A percentile compares a stretch with the other conserved stretches of the same genome.
Evolutionary conservation across 129 eudicot genomes (phyloP).

Genomic region (Lonicera japonica): DNA sequence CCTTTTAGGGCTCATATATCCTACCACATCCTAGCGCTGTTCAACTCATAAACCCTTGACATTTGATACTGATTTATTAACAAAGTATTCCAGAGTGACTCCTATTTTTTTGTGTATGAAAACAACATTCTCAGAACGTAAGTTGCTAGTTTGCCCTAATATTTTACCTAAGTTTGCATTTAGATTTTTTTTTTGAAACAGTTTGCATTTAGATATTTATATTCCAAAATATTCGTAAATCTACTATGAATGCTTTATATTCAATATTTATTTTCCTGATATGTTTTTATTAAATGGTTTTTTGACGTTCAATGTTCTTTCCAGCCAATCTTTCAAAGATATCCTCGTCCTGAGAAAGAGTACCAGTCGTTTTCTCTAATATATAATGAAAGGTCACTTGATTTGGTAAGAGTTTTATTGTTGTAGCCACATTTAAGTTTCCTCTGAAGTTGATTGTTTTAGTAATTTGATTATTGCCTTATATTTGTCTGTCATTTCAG

Average conservation of each 20-base stretch:
- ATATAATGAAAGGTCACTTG: constrained; percentile 86
- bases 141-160: neutral
- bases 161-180: neutral
- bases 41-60: neutral
- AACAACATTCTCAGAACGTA: neutral
- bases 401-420: constrained; percentile 63
- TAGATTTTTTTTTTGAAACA: too few species aligned
- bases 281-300: neutral
- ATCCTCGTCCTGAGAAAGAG: constrained; percentile 97
- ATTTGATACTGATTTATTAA: neutral
- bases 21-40: neutral
- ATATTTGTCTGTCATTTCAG: neutral
- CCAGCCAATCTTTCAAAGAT: constrained; percentile 95
- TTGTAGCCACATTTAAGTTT: neutral
- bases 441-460: neutral
- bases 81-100: neutral
- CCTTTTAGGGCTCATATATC: neutral
- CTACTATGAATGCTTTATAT: neutral
- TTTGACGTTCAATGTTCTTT: constrained; percentile 11
- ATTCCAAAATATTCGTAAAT: neutral
- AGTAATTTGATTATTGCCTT: neutral
- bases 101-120: neutral
- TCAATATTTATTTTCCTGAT: neutral
- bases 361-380: constrained; percentile 94
- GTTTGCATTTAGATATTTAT: too few species aligned